These are phyloP conservation scores for Apostasia ramifera DNA, from an alignment of 106 monocot species.

Conservation along the genomic window DNA sequence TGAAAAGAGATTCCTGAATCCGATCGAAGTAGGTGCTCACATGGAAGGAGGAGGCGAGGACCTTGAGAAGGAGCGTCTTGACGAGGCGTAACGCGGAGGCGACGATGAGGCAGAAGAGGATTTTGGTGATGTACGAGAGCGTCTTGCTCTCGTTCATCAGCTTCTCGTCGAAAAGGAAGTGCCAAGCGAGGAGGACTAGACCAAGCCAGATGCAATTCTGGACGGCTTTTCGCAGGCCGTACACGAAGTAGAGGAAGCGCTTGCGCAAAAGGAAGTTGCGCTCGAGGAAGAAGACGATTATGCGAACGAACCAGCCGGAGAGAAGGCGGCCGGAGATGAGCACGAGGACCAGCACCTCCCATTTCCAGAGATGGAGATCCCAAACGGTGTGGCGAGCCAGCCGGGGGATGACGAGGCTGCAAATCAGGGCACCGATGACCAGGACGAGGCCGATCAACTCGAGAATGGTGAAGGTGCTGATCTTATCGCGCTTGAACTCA, in stretches of 20 bases:
- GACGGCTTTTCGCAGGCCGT: slow-evolving; percentile 57
- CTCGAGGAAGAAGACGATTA: slow-evolving; percentile 62
- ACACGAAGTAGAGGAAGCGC: slow-evolving; percentile 86
- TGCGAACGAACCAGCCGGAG: slow-evolving; percentile 59
- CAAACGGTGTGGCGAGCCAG: slow-evolving; percentile 8
- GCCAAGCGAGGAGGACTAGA: slow-evolving; percentile 68
- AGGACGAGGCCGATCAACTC: slow-evolving; percentile 34
- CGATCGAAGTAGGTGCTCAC: slow-evolving; percentile 87
- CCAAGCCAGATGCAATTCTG: slow-evolving; percentile 83
- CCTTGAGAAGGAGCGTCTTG: slow-evolving; percentile 78
- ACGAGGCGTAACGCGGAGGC: slow-evolving; percentile 55
- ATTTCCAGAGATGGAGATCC: slow-evolving; percentile 59
- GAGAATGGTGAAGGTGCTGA: slow-evolving; percentile 21
- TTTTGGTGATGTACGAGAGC: slow-evolving; percentile 53
- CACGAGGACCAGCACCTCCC: slow-evolving; percentile 59
- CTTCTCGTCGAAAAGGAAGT: slow-evolving; percentile 53
- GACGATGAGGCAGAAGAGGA: slow-evolving; percentile 64
- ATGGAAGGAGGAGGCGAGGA: slow-evolving; percentile 82
- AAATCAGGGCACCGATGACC: slow-evolving; percentile 22
- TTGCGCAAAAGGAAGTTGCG: slow-evolving; percentile 70
- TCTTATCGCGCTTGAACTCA: slow-evolving; percentile 30
- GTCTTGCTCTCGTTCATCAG: slow-evolving; percentile 26
- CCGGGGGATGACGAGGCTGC: slow-evolving; percentile 17
- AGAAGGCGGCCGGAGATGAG: slow-evolving; percentile 65
- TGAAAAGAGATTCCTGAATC: slow-evolving; percentile 82